A percentile compares a stretch with the other conserved stretches of the same genome.
Evolutionary conservation across 2,329 filamentous ascomycete species (phyloP).

Genomic region (Colletotrichum liriopes): DNA sequence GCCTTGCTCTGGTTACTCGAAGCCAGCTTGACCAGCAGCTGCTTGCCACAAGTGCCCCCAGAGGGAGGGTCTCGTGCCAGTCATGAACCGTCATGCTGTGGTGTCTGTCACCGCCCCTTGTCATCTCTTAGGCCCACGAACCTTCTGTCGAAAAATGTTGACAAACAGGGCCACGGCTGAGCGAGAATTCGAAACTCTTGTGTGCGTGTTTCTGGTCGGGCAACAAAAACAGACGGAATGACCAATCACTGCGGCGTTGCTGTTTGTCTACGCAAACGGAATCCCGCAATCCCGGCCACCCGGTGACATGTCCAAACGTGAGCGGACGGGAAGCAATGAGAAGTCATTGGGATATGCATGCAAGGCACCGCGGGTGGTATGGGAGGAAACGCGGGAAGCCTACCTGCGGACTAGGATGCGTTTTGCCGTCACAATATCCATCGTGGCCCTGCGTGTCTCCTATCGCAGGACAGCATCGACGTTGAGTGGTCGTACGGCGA

Average conservation of each 20-base stretch:
- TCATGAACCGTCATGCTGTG: constrained; percentile 52
- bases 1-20: constrained; percentile 55
- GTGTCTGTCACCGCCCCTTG: constrained; percentile 38
- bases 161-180: constrained; percentile 32
- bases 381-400: constrained; percentile 37
- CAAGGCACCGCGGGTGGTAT: constrained; percentile 40
- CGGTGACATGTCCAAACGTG: constrained; percentile 41
- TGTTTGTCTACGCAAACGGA: constrained; percentile 13
- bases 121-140: constrained; percentile 29
- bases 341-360: constrained; percentile 28
- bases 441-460: constrained; percentile 20
- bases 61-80: constrained; percentile 60
- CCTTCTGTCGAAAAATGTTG: constrained; percentile 26
- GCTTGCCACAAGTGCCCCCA: constrained; percentile 56
- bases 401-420: constrained; percentile 34
- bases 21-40: constrained; percentile 47
- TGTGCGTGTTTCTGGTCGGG: constrained; percentile 33
- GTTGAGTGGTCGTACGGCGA: constrained; percentile 29
- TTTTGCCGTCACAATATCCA: constrained; percentile 31
- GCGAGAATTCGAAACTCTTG: constrained; percentile 28
- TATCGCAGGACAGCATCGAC: constrained; percentile 25
- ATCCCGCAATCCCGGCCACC: constrained; percentile 30
- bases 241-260: constrained; percentile 31
- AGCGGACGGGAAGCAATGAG: constrained; percentile 35
- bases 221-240: constrained; percentile 11